These are phyloP conservation scores for Nicotiana tomentosiformis DNA, from an alignment of 257 asterid species.

Conservation along the genomic window DNA sequence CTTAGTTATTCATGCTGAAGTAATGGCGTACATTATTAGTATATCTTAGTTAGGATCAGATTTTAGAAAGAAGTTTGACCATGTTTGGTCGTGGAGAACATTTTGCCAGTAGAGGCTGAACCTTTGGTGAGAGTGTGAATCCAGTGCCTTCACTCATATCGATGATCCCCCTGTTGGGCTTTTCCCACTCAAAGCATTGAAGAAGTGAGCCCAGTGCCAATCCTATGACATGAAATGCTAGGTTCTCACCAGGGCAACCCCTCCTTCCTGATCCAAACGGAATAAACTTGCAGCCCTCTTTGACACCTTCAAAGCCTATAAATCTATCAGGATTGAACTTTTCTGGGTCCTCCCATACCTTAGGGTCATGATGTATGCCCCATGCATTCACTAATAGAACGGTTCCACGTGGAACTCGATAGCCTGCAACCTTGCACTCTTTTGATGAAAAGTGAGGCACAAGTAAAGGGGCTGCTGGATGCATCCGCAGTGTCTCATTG, in stretches of 20 bases:
- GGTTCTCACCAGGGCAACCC: slow-evolving; percentile 66
- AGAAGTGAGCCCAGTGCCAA: slow-evolving; percentile 47
- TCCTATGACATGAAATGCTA: slow-evolving; percentile 45
- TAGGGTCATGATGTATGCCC: slow-evolving; percentile 62
- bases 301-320: slow-evolving; percentile 9
- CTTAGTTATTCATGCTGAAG: background rate
- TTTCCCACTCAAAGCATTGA: slow-evolving; percentile 72
- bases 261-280: slow-evolving; percentile 70
- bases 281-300: slow-evolving; percentile 27
- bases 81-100: slow-evolving; percentile 36
- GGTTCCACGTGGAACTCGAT: slow-evolving; percentile 40
- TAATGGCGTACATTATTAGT: background rate
- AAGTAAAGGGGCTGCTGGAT: slow-evolving; percentile 53
- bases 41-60: slow-evolving; percentile 8
- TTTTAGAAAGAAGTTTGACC: slow-evolving; percentile 23
- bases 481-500: slow-evolving; percentile 51
- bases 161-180: slow-evolving; percentile 25
- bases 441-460: slow-evolving; percentile 53
- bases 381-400: slow-evolving; percentile 50
- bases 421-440: slow-evolving; percentile 55
- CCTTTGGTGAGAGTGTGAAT: slow-evolving; percentile 39
- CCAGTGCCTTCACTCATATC: slow-evolving; percentile 44
- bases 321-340: slow-evolving; percentile 61
- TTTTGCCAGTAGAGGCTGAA: slow-evolving; percentile 43
- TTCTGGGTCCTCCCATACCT: slow-evolving; percentile 47